Evolutionary conservation across 371 early-diverging fungal species (phyloP).

Genomic region (Haplosporangium sp.): DNA sequence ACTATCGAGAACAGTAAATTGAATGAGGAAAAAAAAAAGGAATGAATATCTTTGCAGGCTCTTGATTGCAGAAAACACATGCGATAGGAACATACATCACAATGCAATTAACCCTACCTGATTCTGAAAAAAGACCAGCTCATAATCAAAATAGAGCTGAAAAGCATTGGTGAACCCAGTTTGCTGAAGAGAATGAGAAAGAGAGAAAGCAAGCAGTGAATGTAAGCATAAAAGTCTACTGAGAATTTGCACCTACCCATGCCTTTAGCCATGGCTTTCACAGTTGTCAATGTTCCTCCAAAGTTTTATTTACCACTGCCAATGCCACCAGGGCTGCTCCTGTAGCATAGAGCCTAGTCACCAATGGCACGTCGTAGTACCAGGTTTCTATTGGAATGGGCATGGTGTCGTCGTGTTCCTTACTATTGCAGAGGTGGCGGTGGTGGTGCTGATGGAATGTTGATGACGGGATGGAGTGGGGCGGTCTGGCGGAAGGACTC

Average conservation of each 20-base stretch:
- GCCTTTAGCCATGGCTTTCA: conserved; percentile 2
- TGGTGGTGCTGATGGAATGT: not conserved
- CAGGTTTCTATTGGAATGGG: conserved; percentile 85
- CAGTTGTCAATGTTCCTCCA: not conserved
- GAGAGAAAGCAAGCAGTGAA: not conserved
- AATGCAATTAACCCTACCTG: conserved; percentile 65
- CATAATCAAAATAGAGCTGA: conserved; percentile 86
- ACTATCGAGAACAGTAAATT: conserved; percentile 61
- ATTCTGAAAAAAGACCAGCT: conserved; percentile 68
- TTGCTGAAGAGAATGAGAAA: conserved; percentile 59
- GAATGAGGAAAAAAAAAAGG: not conserved
- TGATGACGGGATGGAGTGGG: too few relatives aligned
- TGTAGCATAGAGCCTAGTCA: conserved; percentile 89
- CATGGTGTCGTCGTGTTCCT: conserved; percentile 12
- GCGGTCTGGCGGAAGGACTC: not conserved
- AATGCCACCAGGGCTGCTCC: conserved; percentile 80
- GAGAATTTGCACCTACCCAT: not conserved
- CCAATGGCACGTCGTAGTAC: conserved; percentile 91
- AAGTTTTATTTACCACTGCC: conserved; percentile 69
- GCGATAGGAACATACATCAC: not conserved
- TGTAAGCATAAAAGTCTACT: not conserved
- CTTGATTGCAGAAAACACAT: not conserved
- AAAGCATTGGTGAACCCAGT: conserved; percentile 75
- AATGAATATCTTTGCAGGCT: too few relatives aligned
- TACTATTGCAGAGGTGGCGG: not conserved